Percentiles rank a stretch among this genome's conserved stretches.
Conservation (phyloP, 1,139 yeast species). For the Keqinozyma sinolaborantium region DNA sequence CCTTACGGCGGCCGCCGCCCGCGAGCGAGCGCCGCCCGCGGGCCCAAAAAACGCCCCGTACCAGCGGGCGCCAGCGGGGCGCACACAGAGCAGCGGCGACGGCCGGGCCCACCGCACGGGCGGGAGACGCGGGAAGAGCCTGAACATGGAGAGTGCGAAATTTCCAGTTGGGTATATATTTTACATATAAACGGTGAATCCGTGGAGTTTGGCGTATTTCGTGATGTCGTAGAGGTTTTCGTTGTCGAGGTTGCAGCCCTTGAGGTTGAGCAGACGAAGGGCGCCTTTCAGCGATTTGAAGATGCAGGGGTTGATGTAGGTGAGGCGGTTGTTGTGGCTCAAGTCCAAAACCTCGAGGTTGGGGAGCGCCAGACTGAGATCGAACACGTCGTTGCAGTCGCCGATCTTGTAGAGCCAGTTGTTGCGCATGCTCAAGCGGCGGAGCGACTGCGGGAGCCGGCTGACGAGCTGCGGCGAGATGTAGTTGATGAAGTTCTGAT, state of each 20-base stretch:
- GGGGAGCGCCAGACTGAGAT: conserved; percentile 13
- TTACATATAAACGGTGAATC: conserved; percentile 3
- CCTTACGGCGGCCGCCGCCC: no score
- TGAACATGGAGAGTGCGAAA: no score
- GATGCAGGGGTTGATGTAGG: conserved; percentile 11
- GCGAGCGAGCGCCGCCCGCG: no score
- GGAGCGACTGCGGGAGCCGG: conserved; percentile 25
- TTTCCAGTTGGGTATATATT: conserved; percentile 11
- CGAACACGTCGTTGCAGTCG: conserved; percentile 6
- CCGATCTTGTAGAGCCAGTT: conserved; percentile 14
- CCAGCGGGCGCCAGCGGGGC: no score
- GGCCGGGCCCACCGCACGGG: no score
- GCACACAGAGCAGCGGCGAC: no score
- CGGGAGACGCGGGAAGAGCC: no score
- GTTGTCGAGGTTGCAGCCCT: conserved; percentile 7
- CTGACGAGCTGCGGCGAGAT: conserved; percentile 19
- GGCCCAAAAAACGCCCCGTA: no score
- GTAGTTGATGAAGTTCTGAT: conserved; percentile 21
- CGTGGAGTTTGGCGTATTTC: conserved; percentile 1
- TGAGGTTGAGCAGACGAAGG: conserved; percentile 4
- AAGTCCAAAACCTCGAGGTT: conserved; percentile 13
- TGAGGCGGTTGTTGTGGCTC: conserved; percentile 12
- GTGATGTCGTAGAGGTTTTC: conserved; percentile 4
- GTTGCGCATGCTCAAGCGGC: conserved; percentile 16
- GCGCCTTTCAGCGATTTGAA: conserved; percentile 2